Percentiles rank a stretch among this genome's conserved stretches.
These are phyloP conservation scores for Penicillium hesseltinei DNA, from an alignment of 2,329 filamentous ascomycete species.

Conservation along the genomic window DNA sequence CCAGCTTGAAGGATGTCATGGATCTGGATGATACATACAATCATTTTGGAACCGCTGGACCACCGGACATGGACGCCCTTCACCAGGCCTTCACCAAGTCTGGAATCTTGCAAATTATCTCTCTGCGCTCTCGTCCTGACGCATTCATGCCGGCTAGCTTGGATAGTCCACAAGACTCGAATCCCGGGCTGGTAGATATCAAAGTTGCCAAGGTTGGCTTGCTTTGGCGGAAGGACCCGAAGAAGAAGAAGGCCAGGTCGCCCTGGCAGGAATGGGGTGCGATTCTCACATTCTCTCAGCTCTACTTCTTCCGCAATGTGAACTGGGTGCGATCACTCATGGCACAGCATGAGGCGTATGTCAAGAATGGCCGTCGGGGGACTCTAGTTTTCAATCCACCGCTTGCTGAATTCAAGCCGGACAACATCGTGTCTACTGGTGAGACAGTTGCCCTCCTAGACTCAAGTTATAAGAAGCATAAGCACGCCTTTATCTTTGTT, in stretches of 20 bases:
- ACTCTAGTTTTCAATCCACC: constrained; percentile 90
- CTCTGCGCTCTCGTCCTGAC: constrained; percentile 85
- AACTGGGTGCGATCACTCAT: constrained; percentile 89
- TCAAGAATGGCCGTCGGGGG: constrained; percentile 71
- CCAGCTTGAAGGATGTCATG: constrained; percentile 88
- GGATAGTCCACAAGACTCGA: constrained; percentile 79
- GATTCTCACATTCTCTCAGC: constrained; percentile 89
- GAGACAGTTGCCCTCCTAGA: constrained; percentile 87
- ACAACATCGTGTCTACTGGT: constrained; percentile 88
- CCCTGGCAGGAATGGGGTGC: constrained; percentile 99
- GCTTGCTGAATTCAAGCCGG: constrained; percentile 86
- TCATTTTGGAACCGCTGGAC: constrained; percentile 74
- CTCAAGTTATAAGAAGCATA: constrained; percentile 84
- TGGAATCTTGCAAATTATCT: constrained; percentile 91
- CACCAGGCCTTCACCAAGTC: constrained; percentile 89
- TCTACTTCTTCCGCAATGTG: constrained; percentile 95
- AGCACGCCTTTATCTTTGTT: constrained; percentile 89
- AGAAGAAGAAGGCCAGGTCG: constrained; percentile 90
- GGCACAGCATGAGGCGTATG: constrained; percentile 78
- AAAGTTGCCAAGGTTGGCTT: constrained; percentile 95
- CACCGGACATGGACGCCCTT: constrained; percentile 74
- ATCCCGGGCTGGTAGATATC: constrained; percentile 92
- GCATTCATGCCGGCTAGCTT: constrained; percentile 91
- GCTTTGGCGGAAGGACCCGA: constrained; percentile 88
- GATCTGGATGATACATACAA: constrained; percentile 87